Base-by-base conservation (phyloP, 768 basidiomycete genomes). In the Suillus plorans region DNA sequence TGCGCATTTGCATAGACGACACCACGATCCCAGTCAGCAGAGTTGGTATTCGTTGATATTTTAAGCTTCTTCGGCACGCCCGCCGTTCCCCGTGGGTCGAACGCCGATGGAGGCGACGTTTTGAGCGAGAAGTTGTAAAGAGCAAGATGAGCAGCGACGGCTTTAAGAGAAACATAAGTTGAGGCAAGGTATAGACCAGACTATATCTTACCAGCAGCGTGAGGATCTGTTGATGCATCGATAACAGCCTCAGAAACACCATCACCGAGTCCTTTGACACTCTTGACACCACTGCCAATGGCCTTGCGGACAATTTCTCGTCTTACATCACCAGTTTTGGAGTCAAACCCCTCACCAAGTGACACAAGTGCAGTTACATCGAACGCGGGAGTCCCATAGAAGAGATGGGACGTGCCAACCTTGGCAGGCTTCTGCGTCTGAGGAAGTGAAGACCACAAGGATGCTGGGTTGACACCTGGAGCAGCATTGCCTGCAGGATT, bases 101-200 rank as follows among this genome's bases (percentile, higher is more conserved):
- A 90, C 1, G 75, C 74, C 14, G 89, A 90, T 4, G 86, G 84
- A 5, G 88, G 86, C 2, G 81, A 80, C 0, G 92, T 95, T 76
- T 94, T 92, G 69, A 95, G 79, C 0, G 88, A 85, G 72, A 95
- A 94, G 67, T 87, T 85, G 76, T 90, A 92, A 52, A 84, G 71
- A 7, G 90, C 89, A 67, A 95, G 80, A 69, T 92, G 83, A 2
- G 94, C 86, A 5, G 88, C 92, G 58, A 93, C 91, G 52, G 93
- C 92, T 89, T 28, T 9, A 41, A 12, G 25, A 41, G 3, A 10
- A 31, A 67, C 57, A 65, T 50, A 65, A 63, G 13, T 34, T 39
- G 10, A 63, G 37, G 3, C 2, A 67, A 41, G 14, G 7, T 64
- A 55, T 42, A 39, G 5, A 28, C 20, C 18, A 61, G 4, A 25